These are phyloP conservation scores for Closterium sp. DNA, from an alignment of 139 green algal species.

Conservation along the genomic window DNA sequence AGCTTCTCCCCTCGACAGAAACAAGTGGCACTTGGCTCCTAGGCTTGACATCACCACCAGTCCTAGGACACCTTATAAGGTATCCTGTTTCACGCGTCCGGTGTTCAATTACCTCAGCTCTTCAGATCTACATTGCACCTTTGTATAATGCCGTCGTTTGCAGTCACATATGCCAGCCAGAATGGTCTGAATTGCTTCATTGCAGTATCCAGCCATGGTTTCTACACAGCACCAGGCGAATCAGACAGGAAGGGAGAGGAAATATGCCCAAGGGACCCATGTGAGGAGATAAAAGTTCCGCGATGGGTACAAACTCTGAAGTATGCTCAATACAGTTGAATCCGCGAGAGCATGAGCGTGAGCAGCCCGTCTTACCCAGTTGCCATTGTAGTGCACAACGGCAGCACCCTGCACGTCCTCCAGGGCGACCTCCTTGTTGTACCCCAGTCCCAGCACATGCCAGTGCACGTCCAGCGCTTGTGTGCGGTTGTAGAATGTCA, in stretches of 20 bases:
- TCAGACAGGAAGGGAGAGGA: too few relatives aligned
- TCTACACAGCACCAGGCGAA: neutral
- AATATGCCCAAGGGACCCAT: too few relatives aligned
- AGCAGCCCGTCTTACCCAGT: neutral
- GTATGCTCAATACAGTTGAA: neutral
- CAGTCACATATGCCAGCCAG: conserved; percentile 18
- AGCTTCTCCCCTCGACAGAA: neutral
- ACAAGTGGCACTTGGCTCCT: too few relatives aligned
- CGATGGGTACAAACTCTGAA: too few relatives aligned
- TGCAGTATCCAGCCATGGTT: conserved; percentile 34
- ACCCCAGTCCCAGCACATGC: conserved; percentile 35
- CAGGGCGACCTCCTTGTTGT: conserved; percentile 10
- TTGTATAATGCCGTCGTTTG: conserved; percentile 1
- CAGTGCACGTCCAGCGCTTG: conserved; percentile 14
- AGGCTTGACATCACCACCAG: neutral
- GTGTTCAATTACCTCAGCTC: neutral
- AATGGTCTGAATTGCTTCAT: conserved; percentile 26
- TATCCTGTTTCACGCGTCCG: neutral
- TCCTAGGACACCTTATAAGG: neutral
- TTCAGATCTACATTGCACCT: conserved; percentile 14
- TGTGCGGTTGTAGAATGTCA: conserved; percentile 40
- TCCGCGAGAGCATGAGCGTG: neutral
- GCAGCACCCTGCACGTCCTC: neutral
- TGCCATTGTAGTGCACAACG: conserved; percentile 24
- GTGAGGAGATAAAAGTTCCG: too few relatives aligned